Evolutionary conservation across 306 rosid genomes (phyloP), one percentile per base, ranked within the genome.

Genomic region (Inga laurina): DNA sequence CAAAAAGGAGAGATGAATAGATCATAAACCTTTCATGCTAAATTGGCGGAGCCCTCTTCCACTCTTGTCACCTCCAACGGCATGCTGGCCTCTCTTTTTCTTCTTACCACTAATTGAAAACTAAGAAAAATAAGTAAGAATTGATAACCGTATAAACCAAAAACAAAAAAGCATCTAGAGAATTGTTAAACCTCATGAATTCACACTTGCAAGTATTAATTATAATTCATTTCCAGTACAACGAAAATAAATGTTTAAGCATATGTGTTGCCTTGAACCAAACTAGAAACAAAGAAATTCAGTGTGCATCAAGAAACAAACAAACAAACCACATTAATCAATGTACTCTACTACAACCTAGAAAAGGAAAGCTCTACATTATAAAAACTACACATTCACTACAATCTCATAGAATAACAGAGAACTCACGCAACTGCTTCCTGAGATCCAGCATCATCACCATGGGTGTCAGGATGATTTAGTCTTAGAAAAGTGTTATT

Each of bases 11-110:
- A 27, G 52, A 72, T 65, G 75, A 32, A 76, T 37, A 80, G 75
- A 83, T 84, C 10, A 79, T 57, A 82, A 27, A 95, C 99, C 99
- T 93, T 95, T 95, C 99, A 95, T 95, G 70, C 98, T 95, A 79
- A 95, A 95, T 81, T 95, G 99, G 81, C 99, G 99, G 73, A 95
- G 96, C 70, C 98, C 99, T 87, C 99, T 90, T 77, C 99, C 99
- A 83, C 89, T 91, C 94, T 96, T 93, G 81, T 96, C 99, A 32
- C 94, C 96, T 82, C 92, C 97, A 74, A 89, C 98, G 13, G 96
- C 99, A 2, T 97, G 93, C 76, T 92, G 98, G 71, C 97, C 98
- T 82, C 98, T 92, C 92, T 93, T 95, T 85, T 95, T 95, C 97
- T 93, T 95, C 92, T 91, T 94, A 84, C 90, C 89, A 82, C 93